Evolutionary conservation across 371 early-diverging fungal genomes (phyloP), one percentile per base, ranked within the genome.

Genomic region (Lichtheimia ornata): DNA sequence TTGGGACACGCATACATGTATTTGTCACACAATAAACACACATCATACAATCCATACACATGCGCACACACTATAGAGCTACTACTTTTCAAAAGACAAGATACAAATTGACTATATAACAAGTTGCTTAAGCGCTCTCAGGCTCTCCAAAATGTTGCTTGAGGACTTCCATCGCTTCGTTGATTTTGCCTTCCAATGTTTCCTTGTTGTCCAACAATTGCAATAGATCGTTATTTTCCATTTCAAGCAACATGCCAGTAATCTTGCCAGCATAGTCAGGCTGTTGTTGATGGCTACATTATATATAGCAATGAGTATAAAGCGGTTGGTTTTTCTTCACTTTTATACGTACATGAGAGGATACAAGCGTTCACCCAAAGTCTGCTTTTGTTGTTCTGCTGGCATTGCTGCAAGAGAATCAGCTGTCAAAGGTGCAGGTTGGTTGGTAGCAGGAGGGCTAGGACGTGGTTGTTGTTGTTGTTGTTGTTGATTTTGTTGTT

Each of bases 211-310:
- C 96, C 50, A 97, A 71, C 59, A 98, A 72, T 76, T 92, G 89
- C 68, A 97, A 74, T 54, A 97, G 79, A 80, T 97, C 97, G 62
- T 85, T 81, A 73, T 94, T 94, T 72, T 97, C 97, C 97, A 97
- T 97, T 83, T 98, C 98, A 61, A 98, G 82, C 54, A 98, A 84
- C 97, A 98, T 98, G 64, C 98, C 98, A 15, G 98, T 98, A 71
- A 98, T 94, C 91, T 98, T 98, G 73, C 95, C 95, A 64, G 97
- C 96, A 62, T 79, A 77, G 53, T 86, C 85, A 60, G 88, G 89
- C 73, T 93, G 86, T 68, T 76, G 81, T 54, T 64, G 63, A 44
- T 67, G 54, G 20, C 66, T 66, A 50, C 14, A 56, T 22, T 22
- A 22, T 15, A 47, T 43, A 22, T 12, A 27, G n/a, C n/a, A 44